Evolutionary conservation across 1,284 basidiomycete species (phyloP), one percentile per base, ranked within the genome.

Genomic region (Fomitopsis pinicola): DNA sequence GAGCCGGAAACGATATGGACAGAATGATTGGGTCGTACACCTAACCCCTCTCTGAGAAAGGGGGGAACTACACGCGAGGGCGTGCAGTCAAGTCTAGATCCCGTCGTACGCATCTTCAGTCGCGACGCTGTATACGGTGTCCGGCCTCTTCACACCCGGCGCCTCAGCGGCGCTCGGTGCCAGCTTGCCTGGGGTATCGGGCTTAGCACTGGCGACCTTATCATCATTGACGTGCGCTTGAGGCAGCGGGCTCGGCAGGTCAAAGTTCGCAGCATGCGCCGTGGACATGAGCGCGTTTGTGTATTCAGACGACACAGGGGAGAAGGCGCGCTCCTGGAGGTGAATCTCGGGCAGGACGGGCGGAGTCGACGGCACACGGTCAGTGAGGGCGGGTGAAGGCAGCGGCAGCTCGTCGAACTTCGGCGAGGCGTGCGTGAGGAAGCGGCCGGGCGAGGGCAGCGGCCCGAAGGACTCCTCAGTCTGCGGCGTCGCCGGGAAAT

Each of bases 31-130:
- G 52, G 22, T 57, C 10, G 58, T 50, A 50, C 45, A 46, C 45
- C 45, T 28, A 6, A 15, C 38, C 38, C 38, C 12, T 40, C 38
- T 40, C 38, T 15, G 9, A 15, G 44, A 57, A 3, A 35, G 15
- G 38, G 55, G 57, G 35, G 57, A n/a, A 52, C n/a, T 55, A 57
- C 66, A 64, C 42, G 28, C 42, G 66, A 61, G 57, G 66, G 64
- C 63, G 52, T 55, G 52, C 54, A 45, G 61, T 15, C 48, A 33
- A 19, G 62, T 46, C 78, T 74, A 88, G 69, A 88, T 80, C 40
- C 87, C 87, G 36, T 79, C 84, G 65, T 89, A 89, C 44, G 82
- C 85, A 63, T 89, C 87, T n/a, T 82, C 80, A 65, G 84, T 79
- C 65, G 87, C 87, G 62, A 86, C 61, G 26, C 84, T 83, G 63